Conservation (phyloP, 768 basidiomycete genomes). For the Jaapia argillacea region DNA sequence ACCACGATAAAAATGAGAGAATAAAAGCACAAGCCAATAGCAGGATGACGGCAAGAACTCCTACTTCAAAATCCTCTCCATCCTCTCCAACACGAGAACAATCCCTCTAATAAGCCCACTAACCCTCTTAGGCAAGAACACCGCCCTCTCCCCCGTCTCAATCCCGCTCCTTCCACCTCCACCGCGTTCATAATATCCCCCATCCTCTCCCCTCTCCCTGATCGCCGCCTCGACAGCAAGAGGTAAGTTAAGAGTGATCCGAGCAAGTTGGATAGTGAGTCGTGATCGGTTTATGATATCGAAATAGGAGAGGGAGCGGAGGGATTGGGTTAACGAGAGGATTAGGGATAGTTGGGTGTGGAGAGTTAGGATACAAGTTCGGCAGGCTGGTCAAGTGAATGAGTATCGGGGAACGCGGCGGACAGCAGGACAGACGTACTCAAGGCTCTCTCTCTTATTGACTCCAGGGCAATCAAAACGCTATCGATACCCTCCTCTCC, state of each 20-base stretch:
- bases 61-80: slow-evolving; percentile 40
- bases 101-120: slow-evolving; percentile 50
- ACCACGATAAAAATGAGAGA: too few species aligned
- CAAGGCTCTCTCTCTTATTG: slow-evolving; percentile 65
- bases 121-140: slow-evolving; percentile 47
- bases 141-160: slow-evolving; percentile 9
- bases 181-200: slow-evolving; percentile 13
- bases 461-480: slow-evolving; percentile 58
- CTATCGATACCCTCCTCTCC: slow-evolving; percentile 73
- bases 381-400: slow-evolving; percentile 42
- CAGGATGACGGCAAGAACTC: too few species aligned
- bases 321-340: slow-evolving; percentile 73
- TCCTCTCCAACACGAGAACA: slow-evolving; percentile 52
- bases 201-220: slow-evolving; percentile 27
- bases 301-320: slow-evolving; percentile 68
- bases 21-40: too few species aligned
- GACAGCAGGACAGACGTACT: slow-evolving; percentile 32
- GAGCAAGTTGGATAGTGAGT: slow-evolving; percentile 65
- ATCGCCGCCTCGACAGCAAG: slow-evolving; percentile 66
- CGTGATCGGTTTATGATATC: slow-evolving; percentile 69
- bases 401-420: not conserved
- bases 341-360: slow-evolving; percentile 65
- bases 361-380: slow-evolving; percentile 65
- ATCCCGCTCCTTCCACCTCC: slow-evolving; percentile 10
- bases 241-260: slow-evolving; percentile 68